A percentile compares a stretch with the other conserved stretches of the same genome.
Conservation (phyloP, 306 rosid species). For the Sechiopsis laciniata region DNA sequence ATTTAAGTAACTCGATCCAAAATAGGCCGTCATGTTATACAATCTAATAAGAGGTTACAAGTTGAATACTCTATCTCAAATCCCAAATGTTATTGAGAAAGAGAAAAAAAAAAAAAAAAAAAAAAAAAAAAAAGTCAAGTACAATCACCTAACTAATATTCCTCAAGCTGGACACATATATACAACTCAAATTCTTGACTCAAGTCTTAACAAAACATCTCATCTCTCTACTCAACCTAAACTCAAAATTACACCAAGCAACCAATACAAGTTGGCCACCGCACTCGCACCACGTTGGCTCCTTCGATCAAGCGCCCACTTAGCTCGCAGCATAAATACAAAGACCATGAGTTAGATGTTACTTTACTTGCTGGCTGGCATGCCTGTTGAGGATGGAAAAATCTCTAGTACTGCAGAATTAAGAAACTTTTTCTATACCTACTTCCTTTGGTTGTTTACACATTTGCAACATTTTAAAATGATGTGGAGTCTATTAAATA, state of each 20-base stretch:
- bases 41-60: too few species aligned
- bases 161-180: not conserved
- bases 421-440: not conserved
- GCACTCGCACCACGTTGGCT: not conserved
- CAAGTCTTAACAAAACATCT: not conserved
- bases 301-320: not conserved
- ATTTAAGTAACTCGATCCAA: not conserved
- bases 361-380: not conserved
- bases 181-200: not conserved
- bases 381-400: not conserved
- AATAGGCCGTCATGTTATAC: too few species aligned
- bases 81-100: too few species aligned
- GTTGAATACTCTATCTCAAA: too few species aligned
- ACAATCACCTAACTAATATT: not conserved
- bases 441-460: not conserved
- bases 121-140: too few species aligned
- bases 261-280: not conserved
- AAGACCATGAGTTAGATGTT: too few species aligned
- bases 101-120: too few species aligned
- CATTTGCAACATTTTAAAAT: not conserved
- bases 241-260: not conserved
- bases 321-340: too few species aligned
- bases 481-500: not conserved
- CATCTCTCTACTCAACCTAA: not conserved
- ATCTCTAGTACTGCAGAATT: not conserved